Evolutionary conservation across 305 asterid genomes (phyloP), one percentile per base, ranked within the genome.

Genomic region (Nicotiana rustica): DNA sequence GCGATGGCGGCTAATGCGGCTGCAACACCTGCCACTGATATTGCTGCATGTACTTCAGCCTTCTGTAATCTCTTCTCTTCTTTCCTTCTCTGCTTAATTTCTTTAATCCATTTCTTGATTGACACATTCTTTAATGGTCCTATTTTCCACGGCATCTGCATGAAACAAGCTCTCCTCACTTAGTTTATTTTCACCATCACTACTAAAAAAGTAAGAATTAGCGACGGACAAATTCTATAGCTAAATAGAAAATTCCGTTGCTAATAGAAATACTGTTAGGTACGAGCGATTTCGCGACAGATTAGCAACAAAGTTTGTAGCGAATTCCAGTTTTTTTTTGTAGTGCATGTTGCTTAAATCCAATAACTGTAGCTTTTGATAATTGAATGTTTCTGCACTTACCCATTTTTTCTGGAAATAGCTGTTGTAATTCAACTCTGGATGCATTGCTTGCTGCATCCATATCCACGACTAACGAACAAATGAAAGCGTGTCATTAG

Each of bases 371-470:
- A 56, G 21, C 67, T 77, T 7, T 61, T 6, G 56, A 38, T 60
- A 33, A 35, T 78, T 35, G 70, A 41, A 44, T 79, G 73, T 62
- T 38, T 78, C n/a, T 62, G 82, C 60, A 75, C 87, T 81, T 90
- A 95, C 98, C 99, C 99, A 95, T 91, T 92, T 95, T 88, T 88
- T 92, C 84, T 82, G 89, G 94, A 93, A 92, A 87, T 85, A 92
- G 90, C 95, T 86, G 90, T 84, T 88, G 68, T 95, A 95, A 82
- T 95, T 94, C 87, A 95, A 84, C 86, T 95, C 98, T 10, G 98
- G 98, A 92, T 95, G 99, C 98, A 95, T 92, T 25, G 99, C 99
- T 91, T 95, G 99, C 83, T 95, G 99, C 99, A 95, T 95, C 99
- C 97, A 94, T 91, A 95, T 92, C 98, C 99, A 94, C 82, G 99